Evolutionary conservation across 2,329 filamentous ascomycete genomes (phyloP).

Genomic region (Colletotrichum sp.): DNA sequence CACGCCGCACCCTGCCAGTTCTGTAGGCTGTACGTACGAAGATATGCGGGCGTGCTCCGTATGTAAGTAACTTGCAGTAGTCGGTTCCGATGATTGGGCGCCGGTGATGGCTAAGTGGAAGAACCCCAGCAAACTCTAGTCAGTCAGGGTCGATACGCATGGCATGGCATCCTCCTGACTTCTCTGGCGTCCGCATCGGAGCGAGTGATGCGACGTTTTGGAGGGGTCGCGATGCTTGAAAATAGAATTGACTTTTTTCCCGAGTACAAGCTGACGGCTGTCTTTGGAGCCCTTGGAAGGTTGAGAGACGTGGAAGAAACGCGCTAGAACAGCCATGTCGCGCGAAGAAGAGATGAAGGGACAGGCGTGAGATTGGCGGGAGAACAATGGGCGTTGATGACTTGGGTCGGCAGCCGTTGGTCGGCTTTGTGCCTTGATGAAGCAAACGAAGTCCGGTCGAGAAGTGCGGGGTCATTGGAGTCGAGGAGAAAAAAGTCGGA

Average conservation of each 20-base stretch:
- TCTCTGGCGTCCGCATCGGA: neutral
- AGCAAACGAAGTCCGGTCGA: neutral
- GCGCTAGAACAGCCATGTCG: constrained; percentile 4
- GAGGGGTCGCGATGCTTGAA: neutral
- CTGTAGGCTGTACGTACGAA: constrained; percentile 9
- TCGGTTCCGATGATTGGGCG: neutral
- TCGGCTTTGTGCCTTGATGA: neutral
- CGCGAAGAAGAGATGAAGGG: neutral
- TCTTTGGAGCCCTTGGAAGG: neutral
- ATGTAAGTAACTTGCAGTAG: constrained; percentile 19
- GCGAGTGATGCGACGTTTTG: neutral
- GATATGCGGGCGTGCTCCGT: constrained; percentile 9
- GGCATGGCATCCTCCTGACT: neutral
- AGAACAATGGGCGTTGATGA: neutral
- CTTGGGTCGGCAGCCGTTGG: neutral
- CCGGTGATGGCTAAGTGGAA: neutral
- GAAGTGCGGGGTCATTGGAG: neutral
- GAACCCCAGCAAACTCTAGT: neutral
- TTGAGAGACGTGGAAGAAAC: neutral
- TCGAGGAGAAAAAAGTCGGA: neutral
- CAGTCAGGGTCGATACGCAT: constrained; percentile 1
- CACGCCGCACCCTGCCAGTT: constrained; percentile 3
- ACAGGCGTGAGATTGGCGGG: neutral
- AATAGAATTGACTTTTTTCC: neutral
- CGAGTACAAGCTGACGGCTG: neutral